Conservation (phyloP, 352 stramenopile species). For the Pelagophyceae sp. region DNA sequence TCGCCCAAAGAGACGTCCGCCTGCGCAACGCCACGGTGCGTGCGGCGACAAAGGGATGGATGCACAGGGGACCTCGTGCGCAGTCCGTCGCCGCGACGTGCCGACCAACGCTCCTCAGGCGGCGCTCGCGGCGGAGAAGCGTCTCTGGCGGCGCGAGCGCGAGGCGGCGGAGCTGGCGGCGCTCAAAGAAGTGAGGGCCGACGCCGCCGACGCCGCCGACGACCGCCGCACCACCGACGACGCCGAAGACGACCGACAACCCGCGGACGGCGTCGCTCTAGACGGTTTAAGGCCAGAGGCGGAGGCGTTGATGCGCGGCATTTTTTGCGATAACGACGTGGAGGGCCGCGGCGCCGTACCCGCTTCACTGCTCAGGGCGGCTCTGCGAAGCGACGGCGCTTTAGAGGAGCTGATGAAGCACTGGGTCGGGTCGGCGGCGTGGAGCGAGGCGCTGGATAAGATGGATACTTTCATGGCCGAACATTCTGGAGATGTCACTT, state of each 20-base stretch:
- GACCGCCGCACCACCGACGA: not conserved
- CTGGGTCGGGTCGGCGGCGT: not conserved
- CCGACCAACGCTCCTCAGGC: too few species aligned
- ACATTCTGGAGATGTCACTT: not conserved
- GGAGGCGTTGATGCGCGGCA: constrained; percentile 10
- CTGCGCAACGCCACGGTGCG: not conserved
- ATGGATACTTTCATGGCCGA: not conserved
- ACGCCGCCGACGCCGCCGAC: not conserved
- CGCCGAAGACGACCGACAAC: not conserved
- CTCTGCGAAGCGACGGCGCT: not conserved
- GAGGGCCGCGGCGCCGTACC: not conserved
- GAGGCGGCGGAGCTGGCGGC: not conserved
- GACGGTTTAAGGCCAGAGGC: constrained; percentile 6
- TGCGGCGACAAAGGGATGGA: too few species aligned
- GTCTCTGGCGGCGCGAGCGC: constrained; percentile 9
- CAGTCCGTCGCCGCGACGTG: too few species aligned
- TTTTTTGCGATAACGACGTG: constrained; percentile 1
- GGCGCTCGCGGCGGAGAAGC: not conserved
- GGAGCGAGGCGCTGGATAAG: not conserved
- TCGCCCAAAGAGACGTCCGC: not conserved
- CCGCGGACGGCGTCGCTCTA: not conserved
- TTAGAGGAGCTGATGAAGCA: not conserved
- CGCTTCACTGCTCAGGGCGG: not conserved
- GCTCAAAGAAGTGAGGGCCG: not conserved
- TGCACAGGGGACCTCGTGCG: too few species aligned